Conservation (phyloP, 371 early-diverging fungal species). For the Thermomucor indicae-seudaticae region DNA sequence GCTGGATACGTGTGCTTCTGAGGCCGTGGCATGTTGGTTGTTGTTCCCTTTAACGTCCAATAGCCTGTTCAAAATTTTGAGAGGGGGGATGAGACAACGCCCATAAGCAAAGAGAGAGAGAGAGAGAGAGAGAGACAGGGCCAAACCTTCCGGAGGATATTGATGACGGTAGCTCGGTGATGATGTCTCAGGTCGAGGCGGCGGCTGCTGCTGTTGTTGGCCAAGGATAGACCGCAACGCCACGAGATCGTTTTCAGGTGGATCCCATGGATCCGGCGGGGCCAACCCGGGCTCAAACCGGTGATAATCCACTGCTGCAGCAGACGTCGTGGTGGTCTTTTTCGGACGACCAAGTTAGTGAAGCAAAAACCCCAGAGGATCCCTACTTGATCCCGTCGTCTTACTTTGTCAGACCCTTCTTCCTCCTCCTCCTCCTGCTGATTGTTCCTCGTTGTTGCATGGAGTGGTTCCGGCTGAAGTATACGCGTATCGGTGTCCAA, state of each 20-base stretch:
- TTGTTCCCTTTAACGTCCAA: not conserved
- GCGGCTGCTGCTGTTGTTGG: conserved; percentile 1
- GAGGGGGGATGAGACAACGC: no score
- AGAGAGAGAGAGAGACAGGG: no score
- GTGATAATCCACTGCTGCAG: conserved; percentile 40
- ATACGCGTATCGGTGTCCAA: conserved; percentile 52
- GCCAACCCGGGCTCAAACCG: conserved; percentile 72
- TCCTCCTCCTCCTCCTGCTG: not conserved
- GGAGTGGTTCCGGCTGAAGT: conserved; percentile 34
- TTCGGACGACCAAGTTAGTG: no score
- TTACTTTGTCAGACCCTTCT: no score
- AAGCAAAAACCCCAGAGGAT: no score
- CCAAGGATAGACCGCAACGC: conserved; percentile 46
- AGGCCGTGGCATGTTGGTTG: not conserved
- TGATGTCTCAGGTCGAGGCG: not conserved
- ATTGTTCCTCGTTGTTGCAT: conserved; percentile 1
- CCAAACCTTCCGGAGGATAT: no score
- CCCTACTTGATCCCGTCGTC: no score
- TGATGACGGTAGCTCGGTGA: not conserved
- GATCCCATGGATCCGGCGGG: conserved; percentile 75
- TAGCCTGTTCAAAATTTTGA: no score
- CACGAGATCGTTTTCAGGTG: conserved; percentile 49
- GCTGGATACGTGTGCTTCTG: conserved; percentile 2
- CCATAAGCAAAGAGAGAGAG: no score
- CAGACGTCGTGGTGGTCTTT: not conserved